phyloP scores from a whole-genome alignment of 2,329 filamentous ascomycete genomes.

The Sarocladium brachiariae region DNA sequence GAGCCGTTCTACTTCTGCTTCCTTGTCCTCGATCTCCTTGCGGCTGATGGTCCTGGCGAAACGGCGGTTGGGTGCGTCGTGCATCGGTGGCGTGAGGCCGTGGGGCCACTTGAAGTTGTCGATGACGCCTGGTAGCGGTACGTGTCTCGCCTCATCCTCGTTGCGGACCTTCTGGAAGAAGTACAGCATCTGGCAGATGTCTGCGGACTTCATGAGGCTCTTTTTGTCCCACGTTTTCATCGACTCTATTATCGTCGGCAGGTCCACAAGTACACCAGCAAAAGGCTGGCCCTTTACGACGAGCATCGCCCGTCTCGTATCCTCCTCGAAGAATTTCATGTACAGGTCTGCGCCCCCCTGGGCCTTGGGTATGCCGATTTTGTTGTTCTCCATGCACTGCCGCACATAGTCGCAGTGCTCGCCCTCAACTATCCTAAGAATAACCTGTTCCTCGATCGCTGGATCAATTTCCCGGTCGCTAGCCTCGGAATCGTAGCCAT shows the following conservation, averaged over 20 bases:
- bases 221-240: slow-evolving; percentile 94
- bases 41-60: slow-evolving; percentile 79
- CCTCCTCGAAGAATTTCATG: slow-evolving; percentile 71
- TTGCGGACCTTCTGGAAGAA: slow-evolving; percentile 62
- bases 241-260: slow-evolving; percentile 80
- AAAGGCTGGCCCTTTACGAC: slow-evolving; percentile 64
- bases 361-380: slow-evolving; percentile 58
- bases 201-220: slow-evolving; percentile 80
- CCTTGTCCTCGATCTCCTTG: slow-evolving; percentile 78
- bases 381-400: slow-evolving; percentile 67
- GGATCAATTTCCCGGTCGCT: slow-evolving; percentile 86
- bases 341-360: slow-evolving; percentile 70
- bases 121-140: slow-evolving; percentile 65
- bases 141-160: slow-evolving; percentile 59
- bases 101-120: slow-evolving; percentile 73
- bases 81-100: slow-evolving; percentile 81
- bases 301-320: slow-evolving; percentile 66
- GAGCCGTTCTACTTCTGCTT: slow-evolving; percentile 69
- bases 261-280: slow-evolving; percentile 71
- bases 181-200: slow-evolving; percentile 83
- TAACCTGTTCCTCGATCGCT: slow-evolving; percentile 79
- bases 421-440: slow-evolving; percentile 82
- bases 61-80: slow-evolving; percentile 72
- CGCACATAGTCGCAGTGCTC: slow-evolving; percentile 79
- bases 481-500: slow-evolving; percentile 94